Conservation (phyloP, 1,284 basidiomycete species). For the Cryptococcus sp. region DNA sequence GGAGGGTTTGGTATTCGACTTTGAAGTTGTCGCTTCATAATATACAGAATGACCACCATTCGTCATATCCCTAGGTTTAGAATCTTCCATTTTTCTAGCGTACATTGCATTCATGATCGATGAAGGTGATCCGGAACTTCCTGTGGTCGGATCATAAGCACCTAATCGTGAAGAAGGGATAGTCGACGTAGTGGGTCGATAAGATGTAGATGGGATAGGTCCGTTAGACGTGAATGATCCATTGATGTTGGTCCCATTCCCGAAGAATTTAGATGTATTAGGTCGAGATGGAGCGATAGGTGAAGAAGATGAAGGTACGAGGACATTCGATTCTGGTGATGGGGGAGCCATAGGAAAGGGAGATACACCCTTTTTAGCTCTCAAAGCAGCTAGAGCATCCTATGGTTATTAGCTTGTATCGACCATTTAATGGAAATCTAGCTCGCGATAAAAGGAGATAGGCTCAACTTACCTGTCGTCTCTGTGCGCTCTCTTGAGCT, state of each 20-base stretch:
- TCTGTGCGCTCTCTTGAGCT: too few relatives aligned
- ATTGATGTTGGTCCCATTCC: background rate
- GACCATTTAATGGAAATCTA: too few relatives aligned
- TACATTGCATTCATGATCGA: constrained; percentile 6
- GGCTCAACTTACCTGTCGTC: too few relatives aligned
- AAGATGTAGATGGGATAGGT: background rate
- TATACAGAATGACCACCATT: constrained; percentile 1
- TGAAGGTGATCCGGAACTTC: background rate
- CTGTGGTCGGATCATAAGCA: background rate
- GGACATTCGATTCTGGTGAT: constrained; percentile 17
- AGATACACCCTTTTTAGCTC: constrained; percentile 1
- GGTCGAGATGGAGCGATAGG: constrained; percentile 8
- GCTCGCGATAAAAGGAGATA: too few relatives aligned
- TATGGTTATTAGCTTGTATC: background rate
- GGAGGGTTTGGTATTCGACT: background rate
- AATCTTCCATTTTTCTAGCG: background rate
- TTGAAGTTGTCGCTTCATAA: background rate
- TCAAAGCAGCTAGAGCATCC: constrained; percentile 1
- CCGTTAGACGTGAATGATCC: background rate
- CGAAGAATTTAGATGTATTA: constrained; percentile 10
- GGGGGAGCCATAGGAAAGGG: background rate
- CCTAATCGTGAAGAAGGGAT: constrained; percentile 12
- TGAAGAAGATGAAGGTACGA: constrained; percentile 30
- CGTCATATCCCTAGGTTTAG: background rate
- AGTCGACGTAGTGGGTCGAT: background rate